Conservation (phyloP, 192 early-diverging fungal species). For the Mortierella claussenii region DNA sequence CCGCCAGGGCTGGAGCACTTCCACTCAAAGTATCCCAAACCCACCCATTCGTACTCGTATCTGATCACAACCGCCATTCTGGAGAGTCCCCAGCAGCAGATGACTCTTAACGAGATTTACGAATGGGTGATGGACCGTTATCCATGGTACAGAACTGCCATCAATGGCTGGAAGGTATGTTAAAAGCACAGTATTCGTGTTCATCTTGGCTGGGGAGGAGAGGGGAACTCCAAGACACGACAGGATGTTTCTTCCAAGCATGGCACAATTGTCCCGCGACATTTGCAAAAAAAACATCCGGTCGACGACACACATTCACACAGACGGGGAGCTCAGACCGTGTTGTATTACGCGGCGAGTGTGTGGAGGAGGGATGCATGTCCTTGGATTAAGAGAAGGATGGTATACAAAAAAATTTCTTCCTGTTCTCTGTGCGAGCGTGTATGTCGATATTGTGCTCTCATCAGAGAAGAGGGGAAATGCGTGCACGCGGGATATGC, state of each 20-base stretch:
- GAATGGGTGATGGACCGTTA: conserved; percentile 82
- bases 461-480: no score
- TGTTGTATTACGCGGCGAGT: no score
- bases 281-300: background rate
- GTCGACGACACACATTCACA: background rate
- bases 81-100: conserved; percentile 67
- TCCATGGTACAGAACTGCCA: conserved; percentile 83
- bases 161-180: conserved; percentile 71
- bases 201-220: background rate
- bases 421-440: no score
- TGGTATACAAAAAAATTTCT: no score
- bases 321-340: background rate
- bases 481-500: no score
- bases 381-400: no score
- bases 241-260: no score
- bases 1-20: conserved; percentile 38
- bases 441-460: no score
- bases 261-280: no score
- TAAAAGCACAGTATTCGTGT: background rate
- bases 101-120: conserved; percentile 93
- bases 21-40: conserved; percentile 63
- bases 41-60: conserved; percentile 83
- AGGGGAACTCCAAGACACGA: no score
- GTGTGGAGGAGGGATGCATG: no score
- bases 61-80: conserved; percentile 87